Evolutionary conservation across 2,329 filamentous ascomycete genomes (phyloP).

Genomic region (Epichloe typhina): DNA sequence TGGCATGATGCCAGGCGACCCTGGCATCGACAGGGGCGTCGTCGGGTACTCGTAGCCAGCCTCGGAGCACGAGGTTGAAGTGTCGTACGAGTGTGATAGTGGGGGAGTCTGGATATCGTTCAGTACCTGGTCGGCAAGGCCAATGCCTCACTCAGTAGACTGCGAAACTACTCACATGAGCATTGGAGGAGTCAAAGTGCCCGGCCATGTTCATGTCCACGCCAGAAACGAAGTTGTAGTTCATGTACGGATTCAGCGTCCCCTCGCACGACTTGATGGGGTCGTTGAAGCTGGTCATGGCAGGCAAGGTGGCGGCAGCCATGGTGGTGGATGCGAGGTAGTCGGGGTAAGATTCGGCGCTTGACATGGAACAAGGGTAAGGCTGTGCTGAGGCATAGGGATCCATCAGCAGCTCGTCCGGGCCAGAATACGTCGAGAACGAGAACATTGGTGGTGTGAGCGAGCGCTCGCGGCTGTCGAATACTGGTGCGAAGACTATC

Average conservation of each 20-base stretch:
- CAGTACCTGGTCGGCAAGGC: constrained; percentile 32
- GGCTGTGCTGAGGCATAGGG: constrained; percentile 41
- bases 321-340: constrained; percentile 40
- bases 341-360: constrained; percentile 38
- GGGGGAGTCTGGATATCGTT: constrained; percentile 51
- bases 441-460: constrained; percentile 57
- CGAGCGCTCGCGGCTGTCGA: constrained; percentile 55
- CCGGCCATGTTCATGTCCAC: constrained; percentile 49
- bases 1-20: constrained; percentile 44
- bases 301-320: constrained; percentile 47
- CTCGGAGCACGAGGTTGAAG: constrained; percentile 50
- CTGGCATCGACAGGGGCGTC: constrained; percentile 62
- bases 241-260: constrained; percentile 52
- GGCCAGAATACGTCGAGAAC: constrained; percentile 54
- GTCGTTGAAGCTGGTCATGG: constrained; percentile 52
- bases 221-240: constrained; percentile 50
- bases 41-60: constrained; percentile 51
- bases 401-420: constrained; percentile 49
- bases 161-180: constrained; percentile 61
- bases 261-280: constrained; percentile 38
- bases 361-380: constrained; percentile 36
- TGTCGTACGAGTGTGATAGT: constrained; percentile 60
- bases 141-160: constrained; percentile 24
- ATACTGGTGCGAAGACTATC: constrained; percentile 43
- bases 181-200: constrained; percentile 53